Evolutionary conservation across 2,329 filamentous ascomycete species (phyloP).

Genomic region (Sporothrix protearum): DNA sequence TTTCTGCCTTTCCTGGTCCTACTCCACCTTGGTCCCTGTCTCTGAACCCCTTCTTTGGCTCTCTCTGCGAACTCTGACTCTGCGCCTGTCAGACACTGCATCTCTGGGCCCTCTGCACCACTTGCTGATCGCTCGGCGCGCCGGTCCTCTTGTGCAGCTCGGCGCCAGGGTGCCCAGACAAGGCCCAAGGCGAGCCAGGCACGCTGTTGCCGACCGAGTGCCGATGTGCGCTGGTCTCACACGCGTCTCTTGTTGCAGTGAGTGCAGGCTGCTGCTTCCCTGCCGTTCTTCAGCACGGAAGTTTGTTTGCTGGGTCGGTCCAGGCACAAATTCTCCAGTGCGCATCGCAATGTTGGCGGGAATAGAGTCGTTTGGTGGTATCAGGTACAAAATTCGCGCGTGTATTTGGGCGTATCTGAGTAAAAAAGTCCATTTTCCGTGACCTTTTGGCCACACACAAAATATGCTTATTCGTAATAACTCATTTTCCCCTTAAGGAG

Average conservation of each 20-base stretch:
- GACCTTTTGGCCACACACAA: too few species aligned
- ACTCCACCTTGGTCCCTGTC: not conserved
- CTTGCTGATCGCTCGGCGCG: slow-evolving; percentile 1
- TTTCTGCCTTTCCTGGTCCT: not conserved
- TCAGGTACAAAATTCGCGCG: not conserved
- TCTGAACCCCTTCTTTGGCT: slow-evolving; percentile 6
- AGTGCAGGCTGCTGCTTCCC: not conserved
- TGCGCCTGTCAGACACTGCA: not conserved
- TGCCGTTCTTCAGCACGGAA: slow-evolving; percentile 3
- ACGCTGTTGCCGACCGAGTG: not conserved
- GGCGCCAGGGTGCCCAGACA: not conserved
- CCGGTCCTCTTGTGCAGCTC: not conserved
- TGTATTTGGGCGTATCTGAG: too few species aligned
- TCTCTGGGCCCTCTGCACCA: not conserved
- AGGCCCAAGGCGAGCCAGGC: not conserved
- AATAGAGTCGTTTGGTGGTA: not conserved
- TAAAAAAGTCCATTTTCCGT: not conserved
- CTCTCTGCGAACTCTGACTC: not conserved
- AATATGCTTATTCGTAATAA: too few species aligned
- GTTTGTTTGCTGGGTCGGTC: slow-evolving; percentile 14
- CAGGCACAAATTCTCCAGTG: slow-evolving; percentile 1
- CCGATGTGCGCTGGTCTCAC: not conserved
- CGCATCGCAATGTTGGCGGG: not conserved
- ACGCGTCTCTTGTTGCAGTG: not conserved
- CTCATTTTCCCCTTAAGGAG: too few species aligned